phyloP scores from a whole-genome alignment of 306 rosid genomes.

The Neltuma alba region DNA sequence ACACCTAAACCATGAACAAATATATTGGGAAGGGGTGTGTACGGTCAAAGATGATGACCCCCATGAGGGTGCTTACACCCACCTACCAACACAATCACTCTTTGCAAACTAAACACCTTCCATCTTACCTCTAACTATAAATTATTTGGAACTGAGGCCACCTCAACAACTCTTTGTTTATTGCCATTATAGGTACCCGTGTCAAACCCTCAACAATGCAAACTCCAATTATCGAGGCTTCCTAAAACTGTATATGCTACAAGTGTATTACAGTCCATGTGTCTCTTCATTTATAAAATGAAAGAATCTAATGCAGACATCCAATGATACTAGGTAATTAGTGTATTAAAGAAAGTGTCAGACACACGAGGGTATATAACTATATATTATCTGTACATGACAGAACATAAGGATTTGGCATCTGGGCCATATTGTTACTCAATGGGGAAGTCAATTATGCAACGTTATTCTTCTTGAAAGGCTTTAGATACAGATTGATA shows the following conservation, averaged over 20 bases:
- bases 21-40: not conserved
- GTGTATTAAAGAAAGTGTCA: not conserved
- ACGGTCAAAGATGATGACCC: slow-evolving; percentile 33
- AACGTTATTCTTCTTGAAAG: slow-evolving; percentile 18
- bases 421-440: slow-evolving; percentile 20
- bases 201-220: slow-evolving; percentile 24
- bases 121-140: not conserved
- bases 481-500: not conserved
- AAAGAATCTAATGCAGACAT: too few relatives aligned
- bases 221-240: slow-evolving; percentile 35
- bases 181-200: not conserved
- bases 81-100: slow-evolving; percentile 38
- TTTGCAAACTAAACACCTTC: not conserved
- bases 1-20: slow-evolving; percentile 14
- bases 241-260: not conserved
- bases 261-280: too few relatives aligned
- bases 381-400: not conserved
- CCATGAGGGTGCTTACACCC: slow-evolving; percentile 38
- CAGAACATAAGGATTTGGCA: slow-evolving; percentile 29
- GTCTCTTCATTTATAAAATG: not conserved
- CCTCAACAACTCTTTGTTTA: slow-evolving; percentile 17
- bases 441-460: slow-evolving; percentile 26
- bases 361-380: not conserved
- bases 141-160: slow-evolving; percentile 13
- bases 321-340: not conserved